Percentiles rank a stretch among this genome's conserved stretches.
Conservation (phyloP, 2,329 filamentous ascomycete species). For the Hypoxylon sp. region DNA sequence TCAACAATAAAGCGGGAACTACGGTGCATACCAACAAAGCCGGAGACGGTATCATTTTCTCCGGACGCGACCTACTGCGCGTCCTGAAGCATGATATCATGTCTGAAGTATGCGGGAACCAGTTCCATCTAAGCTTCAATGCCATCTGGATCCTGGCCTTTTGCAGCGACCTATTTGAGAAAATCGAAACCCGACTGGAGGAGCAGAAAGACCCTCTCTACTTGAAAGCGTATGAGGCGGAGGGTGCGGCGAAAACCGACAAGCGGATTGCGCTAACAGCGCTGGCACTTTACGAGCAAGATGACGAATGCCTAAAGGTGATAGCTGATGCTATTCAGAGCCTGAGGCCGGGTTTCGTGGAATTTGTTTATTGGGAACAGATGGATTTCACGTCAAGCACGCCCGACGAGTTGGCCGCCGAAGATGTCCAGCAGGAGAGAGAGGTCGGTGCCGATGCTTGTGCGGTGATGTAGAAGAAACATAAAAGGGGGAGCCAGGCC, state of each 20-base stretch:
- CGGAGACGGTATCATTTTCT: slow-evolving; percentile 13
- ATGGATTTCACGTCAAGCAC: background rate
- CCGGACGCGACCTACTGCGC: slow-evolving; percentile 40
- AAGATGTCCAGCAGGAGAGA: background rate
- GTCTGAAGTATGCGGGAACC: slow-evolving; percentile 51
- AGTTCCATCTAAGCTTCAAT: slow-evolving; percentile 56
- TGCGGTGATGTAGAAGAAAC: slow-evolving; percentile 17
- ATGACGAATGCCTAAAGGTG: slow-evolving; percentile 54
- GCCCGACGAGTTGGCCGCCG: background rate
- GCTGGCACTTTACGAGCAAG: slow-evolving; percentile 47
- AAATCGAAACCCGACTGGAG: slow-evolving; percentile 53
- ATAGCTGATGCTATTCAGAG: slow-evolving; percentile 53
- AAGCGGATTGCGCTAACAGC: slow-evolving; percentile 49
- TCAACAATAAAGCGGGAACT: background rate
- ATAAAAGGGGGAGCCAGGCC: no score
- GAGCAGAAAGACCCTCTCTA: slow-evolving; percentile 51
- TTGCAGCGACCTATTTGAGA: slow-evolving; percentile 49
- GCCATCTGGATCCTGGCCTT: slow-evolving; percentile 51
- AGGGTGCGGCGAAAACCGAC: slow-evolving; percentile 36
- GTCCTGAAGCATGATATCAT: slow-evolving; percentile 51
- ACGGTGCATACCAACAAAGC: background rate
- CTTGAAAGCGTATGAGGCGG: slow-evolving; percentile 51
- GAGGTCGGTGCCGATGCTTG: slow-evolving; percentile 4
- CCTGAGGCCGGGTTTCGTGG: slow-evolving; percentile 48
- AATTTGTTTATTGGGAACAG: slow-evolving; percentile 56